phyloP scores from a whole-genome alignment of 108 stramenopile genomes.

The Halocafeteria seosinensis region DNA sequence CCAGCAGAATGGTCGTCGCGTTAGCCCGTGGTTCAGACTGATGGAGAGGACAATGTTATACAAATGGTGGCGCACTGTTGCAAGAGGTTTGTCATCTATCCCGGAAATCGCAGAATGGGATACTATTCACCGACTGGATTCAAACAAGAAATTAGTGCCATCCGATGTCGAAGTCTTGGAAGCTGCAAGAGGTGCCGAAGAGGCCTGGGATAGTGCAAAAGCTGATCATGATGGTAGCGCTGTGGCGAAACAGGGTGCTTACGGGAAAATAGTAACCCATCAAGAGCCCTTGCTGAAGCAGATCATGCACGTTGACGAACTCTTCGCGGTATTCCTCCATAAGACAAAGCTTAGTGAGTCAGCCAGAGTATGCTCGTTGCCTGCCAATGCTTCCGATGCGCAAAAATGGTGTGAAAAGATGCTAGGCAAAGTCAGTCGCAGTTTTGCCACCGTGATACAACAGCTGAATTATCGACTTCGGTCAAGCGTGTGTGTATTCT shows the following conservation, averaged over 20 bases:
- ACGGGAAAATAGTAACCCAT: slow-evolving; percentile 60
- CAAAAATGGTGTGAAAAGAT: slow-evolving; percentile 83
- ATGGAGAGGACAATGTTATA: slow-evolving; percentile 6
- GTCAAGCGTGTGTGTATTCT: slow-evolving; percentile 84
- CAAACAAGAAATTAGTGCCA: neutral
- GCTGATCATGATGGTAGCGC: neutral
- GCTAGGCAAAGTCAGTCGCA: slow-evolving; percentile 74
- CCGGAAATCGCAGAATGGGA: neutral
- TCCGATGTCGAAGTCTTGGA: neutral
- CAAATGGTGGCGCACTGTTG: slow-evolving; percentile 6
- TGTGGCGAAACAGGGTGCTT: slow-evolving; percentile 83
- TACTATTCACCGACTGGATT: neutral
- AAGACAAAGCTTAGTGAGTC: slow-evolving; percentile 40
- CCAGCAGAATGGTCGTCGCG: neutral
- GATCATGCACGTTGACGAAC: slow-evolving; percentile 66
- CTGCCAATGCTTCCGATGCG: slow-evolving; percentile 36
- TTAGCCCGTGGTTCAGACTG: slow-evolving; percentile 9
- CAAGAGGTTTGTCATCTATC: neutral
- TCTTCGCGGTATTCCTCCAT: slow-evolving; percentile 54
- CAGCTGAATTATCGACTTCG: slow-evolving; percentile 63
- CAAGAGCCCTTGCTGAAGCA: slow-evolving; percentile 51
- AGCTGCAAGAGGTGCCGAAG: neutral
- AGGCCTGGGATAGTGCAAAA: neutral
- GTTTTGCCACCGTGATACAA: slow-evolving; percentile 89
- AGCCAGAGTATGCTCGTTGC: slow-evolving; percentile 51